Evolutionary conservation across 352 stramenopile species (phyloP).

Genomic region (Elongisporangium senticosum): DNA sequence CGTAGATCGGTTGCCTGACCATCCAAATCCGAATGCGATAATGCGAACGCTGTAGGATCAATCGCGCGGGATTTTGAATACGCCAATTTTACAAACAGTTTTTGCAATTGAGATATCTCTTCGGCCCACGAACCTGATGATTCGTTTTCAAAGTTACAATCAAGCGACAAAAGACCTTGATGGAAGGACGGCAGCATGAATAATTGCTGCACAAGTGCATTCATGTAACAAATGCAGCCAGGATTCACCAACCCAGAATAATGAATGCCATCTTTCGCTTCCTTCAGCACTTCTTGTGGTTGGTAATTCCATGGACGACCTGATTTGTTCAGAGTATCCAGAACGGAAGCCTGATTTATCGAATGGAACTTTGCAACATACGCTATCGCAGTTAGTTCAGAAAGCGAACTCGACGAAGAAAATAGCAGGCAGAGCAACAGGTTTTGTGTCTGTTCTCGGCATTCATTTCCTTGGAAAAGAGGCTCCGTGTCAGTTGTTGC

Average conservation of each 20-base stretch:
- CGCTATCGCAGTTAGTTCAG: not conserved
- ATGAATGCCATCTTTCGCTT: conserved; percentile 10
- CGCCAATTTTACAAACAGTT: conserved; percentile 54
- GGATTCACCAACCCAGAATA: conserved; percentile 94
- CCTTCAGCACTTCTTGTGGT: conserved; percentile 39
- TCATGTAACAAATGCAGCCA: conserved; percentile 99
- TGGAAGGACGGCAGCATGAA: conserved; percentile 79
- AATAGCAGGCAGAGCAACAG: not conserved
- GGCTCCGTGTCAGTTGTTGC: not conserved
- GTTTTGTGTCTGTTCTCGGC: conserved; percentile 5
- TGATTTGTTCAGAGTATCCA: conserved; percentile 17
- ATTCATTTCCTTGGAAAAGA: conserved; percentile 6
- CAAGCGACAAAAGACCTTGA: conserved; percentile 31
- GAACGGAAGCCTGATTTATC: conserved; percentile 14
- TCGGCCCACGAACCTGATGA: conserved; percentile 26
- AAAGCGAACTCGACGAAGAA: not conserved
- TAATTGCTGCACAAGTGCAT: conserved; percentile 96
- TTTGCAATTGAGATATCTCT: conserved; percentile 62
- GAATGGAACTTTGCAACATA: not conserved
- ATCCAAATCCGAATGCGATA: conserved; percentile 67
- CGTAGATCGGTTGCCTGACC: conserved; percentile 66
- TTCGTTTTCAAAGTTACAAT: conserved; percentile 11
- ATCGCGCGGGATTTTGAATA: conserved; percentile 35
- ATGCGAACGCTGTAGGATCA: conserved; percentile 60
- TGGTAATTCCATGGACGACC: conserved; percentile 61